phyloP scores from a whole-genome alignment of 176 grass and related monocot species.

The Puccinellia tenuiflora region DNA sequence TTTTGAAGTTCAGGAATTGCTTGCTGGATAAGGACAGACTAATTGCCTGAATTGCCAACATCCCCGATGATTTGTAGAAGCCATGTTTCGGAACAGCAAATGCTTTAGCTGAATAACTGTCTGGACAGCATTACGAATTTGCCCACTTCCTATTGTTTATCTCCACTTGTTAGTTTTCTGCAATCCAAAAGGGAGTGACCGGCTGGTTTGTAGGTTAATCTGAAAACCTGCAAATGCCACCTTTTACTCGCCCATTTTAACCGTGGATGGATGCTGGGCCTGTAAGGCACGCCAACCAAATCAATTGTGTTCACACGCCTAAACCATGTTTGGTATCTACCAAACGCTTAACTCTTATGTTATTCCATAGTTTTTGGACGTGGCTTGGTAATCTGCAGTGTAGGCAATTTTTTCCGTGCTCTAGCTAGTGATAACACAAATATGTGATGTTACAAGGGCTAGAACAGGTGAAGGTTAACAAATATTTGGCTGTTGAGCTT shows the following conservation, averaged over 20 bases:
- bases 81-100: background rate
- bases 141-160: background rate
- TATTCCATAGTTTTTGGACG: background rate
- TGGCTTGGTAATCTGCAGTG: background rate
- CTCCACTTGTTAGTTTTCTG: background rate
- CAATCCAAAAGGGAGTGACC: background rate
- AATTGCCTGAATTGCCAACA: background rate
- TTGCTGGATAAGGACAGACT: background rate
- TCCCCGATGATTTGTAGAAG: background rate
- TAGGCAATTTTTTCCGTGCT: background rate
- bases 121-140: background rate
- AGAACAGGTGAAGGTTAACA: background rate
- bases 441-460: background rate
- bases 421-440: conserved; percentile 3
- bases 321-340: background rate
- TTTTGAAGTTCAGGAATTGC: background rate
- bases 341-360: background rate
- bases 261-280: background rate
- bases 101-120: background rate
- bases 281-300: background rate
- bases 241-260: background rate
- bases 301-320: background rate
- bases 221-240: background rate
- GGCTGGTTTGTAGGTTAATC: background rate
- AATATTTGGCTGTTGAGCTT: conserved; percentile 5